Evolutionary conservation across 768 basidiomycete species (phyloP), one percentile per base, ranked within the genome.

Genomic region (Gyrodon lividus): DNA sequence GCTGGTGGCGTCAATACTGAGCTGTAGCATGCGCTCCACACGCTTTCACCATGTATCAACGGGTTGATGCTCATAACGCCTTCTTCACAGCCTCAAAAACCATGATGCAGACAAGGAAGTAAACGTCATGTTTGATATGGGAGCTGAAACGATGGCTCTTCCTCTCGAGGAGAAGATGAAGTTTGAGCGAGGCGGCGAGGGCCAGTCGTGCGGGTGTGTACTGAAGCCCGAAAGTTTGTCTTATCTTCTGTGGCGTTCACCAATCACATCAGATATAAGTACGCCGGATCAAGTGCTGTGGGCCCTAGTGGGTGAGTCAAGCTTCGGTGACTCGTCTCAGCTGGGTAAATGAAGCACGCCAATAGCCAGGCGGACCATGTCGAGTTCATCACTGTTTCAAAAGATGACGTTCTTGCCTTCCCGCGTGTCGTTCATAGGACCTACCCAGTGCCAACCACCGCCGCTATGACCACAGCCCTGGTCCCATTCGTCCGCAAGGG

Each of bases 341-440:
- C 41, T 17, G n/a, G 10, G 37, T 39, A 22, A 54, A 6, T 10
- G 17, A 48, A 2, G 14, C 23, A n/a, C 7, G n/a, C 14, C 16
- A 12, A 43, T 13, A 63, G 59, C 2, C 43, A 24, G 6, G 49
- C 74, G 42, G 86, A 87, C 59, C 75, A 73, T 0, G 73, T 76
- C 3, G 83, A 87, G 59, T 86, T 85, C 64, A 71, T 87, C 52
- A 86, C 86, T 58, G 65, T 87, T 28, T 72, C 85, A 0, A 85
- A 86, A 60, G 86, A 89, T 59, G 87, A 89, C 56, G 83, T 75
- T 0, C 61, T 88, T 0, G 76, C 81, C 0, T 87, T 77, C 70
- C 87, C 86, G 0, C 55, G 63, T 0, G 68, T 75, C 19, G 74
- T 72, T 5, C 76, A 80, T 19, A 76, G 84, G 20, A 72, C 74